These are phyloP conservation scores for Crithidia bombi DNA, from an alignment of 208 protist species.

Conservation along the genomic window DNA sequence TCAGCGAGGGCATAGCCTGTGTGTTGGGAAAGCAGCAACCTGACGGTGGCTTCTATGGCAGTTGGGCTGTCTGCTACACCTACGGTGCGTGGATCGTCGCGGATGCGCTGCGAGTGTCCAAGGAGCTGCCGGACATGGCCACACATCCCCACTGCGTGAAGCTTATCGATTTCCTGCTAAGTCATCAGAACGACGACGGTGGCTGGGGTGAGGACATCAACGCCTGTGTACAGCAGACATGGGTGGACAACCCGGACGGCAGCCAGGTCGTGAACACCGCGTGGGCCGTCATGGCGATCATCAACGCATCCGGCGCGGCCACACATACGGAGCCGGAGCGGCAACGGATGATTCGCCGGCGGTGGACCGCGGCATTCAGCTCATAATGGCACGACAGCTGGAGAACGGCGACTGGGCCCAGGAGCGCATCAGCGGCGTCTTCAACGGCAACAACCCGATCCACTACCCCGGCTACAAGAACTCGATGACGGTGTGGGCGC, in stretches of 20 bases:
- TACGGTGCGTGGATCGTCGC: conserved; percentile 97
- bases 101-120: conserved; percentile 83
- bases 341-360: conserved; percentile 43
- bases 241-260: conserved; percentile 81
- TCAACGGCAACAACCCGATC: conserved; percentile 98
- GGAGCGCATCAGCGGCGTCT: conserved; percentile 96
- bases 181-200: conserved; percentile 93
- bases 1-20: conserved; percentile 87
- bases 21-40: conserved; percentile 89
- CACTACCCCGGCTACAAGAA: conserved; percentile 97
- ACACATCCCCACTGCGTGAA: conserved; percentile 76
- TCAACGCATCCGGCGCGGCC: conserved; percentile 60
- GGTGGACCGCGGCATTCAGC: conserved; percentile 83
- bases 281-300: conserved; percentile 96
- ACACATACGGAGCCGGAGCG: conserved; percentile 30
- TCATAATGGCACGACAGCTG: conserved; percentile 90
- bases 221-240: conserved; percentile 88
- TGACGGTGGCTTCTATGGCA: conserved; percentile 95
- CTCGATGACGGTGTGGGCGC: conserved; percentile 97
- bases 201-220: conserved; percentile 97
- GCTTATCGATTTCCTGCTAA: conserved; percentile 91
- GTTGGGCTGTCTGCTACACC: conserved; percentile 98
- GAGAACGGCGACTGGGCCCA: conserved; percentile 89
- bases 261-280: conserved; percentile 97
- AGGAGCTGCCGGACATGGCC: conserved; percentile 75